These are phyloP conservation scores for Paecilomyces variotii DNA, from an alignment of 2,329 filamentous ascomycete species.

Conservation along the genomic window DNA sequence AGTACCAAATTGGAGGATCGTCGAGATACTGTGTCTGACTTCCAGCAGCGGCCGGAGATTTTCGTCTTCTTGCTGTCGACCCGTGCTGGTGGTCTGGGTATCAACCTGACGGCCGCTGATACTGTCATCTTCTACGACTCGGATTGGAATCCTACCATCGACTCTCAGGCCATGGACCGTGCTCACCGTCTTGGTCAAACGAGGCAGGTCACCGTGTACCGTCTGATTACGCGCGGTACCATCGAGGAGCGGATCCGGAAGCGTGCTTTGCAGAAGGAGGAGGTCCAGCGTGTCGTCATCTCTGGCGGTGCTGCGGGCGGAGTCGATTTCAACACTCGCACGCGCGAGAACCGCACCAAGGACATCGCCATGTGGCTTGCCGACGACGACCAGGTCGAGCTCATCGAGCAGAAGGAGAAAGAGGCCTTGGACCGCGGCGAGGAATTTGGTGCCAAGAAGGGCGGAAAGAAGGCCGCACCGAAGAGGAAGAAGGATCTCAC, in stretches of 20 bases:
- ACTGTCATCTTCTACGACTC: constrained; percentile 99
- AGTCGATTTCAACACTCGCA: constrained; percentile 93
- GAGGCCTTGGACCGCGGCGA: constrained; percentile 67
- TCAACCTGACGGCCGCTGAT: constrained; percentile 92
- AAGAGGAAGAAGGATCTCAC: constrained; percentile 56
- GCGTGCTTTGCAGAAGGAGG: constrained; percentile 94
- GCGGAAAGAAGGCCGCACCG: constrained; percentile 49
- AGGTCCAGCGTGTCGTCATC: constrained; percentile 95
- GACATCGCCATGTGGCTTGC: constrained; percentile 99
- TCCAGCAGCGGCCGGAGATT: constrained; percentile 88
- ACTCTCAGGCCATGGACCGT: constrained; percentile 97
- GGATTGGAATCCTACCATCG: constrained; percentile 98
- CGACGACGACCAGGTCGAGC: constrained; percentile 89
- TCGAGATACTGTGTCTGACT: constrained; percentile 91
- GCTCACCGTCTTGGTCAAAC: constrained; percentile 97
- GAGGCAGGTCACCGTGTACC: constrained; percentile 91
- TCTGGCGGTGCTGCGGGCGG: constrained; percentile 72
- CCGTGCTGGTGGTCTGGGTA: constrained; percentile 92
- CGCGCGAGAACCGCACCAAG: constrained; percentile 86
- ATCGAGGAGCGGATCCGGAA: constrained; percentile 98
- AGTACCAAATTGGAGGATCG: constrained; percentile 96
- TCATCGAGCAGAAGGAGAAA: constrained; percentile 87
- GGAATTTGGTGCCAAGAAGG: constrained; percentile 52
- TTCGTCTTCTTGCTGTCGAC: constrained; percentile 97
- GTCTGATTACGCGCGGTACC: constrained; percentile 90